A percentile compares a stretch with the other conserved stretches of the same genome.
phyloP scores from a whole-genome alignment of 177 flowering plant genomes.

The Vitis hybrid region DNA sequence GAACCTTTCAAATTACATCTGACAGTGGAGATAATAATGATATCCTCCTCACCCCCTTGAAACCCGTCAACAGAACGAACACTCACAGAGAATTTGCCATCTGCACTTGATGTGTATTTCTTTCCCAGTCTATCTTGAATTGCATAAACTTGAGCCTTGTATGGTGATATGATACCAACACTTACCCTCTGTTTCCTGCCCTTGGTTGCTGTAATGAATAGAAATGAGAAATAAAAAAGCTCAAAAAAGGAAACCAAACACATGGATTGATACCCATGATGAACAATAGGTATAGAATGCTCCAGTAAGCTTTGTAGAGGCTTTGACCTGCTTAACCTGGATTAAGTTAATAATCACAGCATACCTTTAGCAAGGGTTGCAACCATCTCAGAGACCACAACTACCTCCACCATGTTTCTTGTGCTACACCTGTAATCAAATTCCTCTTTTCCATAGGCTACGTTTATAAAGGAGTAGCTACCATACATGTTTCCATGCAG shows the following conservation, averaged over 20 bases:
- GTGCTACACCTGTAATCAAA: slow-evolving; percentile 30
- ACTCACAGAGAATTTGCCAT: too few species aligned
- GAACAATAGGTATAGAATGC: too few species aligned
- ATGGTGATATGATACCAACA: slow-evolving; percentile 68
- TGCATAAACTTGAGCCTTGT: slow-evolving; percentile 60
- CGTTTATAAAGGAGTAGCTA: slow-evolving; percentile 65
- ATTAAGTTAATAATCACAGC: not conserved
- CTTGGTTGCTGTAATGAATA: slow-evolving; percentile 10
- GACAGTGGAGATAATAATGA: slow-evolving; percentile 58
- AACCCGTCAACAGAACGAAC: slow-evolving; percentile 49
- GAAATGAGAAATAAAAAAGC: not conserved
- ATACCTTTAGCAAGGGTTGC: slow-evolving; percentile 43
- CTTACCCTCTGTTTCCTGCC: slow-evolving; percentile 30
- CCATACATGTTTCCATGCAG: slow-evolving; percentile 58
- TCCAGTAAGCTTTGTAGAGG: too few species aligned
- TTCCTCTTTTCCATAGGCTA: slow-evolving; percentile 49
- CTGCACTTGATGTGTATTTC: too few species aligned
- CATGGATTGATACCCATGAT: too few species aligned
- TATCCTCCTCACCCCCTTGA: slow-evolving; percentile 67
- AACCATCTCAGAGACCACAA: slow-evolving; percentile 44
- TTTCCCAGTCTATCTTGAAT: slow-evolving; percentile 33
- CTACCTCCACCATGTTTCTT: slow-evolving; percentile 59
- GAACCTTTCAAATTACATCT: slow-evolving; percentile 41
- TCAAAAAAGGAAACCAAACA: not conserved
- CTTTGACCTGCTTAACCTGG: too few species aligned